Base-by-base conservation (phyloP, 306 rosid genomes). In the Potentilla sterilis region DNA sequence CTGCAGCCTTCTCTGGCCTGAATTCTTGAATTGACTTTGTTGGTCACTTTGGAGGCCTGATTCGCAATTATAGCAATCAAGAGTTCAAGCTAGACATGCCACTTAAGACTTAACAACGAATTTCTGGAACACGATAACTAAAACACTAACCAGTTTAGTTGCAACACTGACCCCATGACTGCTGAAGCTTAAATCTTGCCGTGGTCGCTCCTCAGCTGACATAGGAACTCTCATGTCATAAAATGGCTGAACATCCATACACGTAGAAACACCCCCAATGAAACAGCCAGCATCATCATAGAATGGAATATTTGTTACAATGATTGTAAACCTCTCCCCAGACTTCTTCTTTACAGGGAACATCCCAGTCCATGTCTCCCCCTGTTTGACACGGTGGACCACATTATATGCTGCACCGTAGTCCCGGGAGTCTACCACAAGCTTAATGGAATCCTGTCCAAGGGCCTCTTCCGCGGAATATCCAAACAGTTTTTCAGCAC, bases 1-100 rank as follows among this genome's bases (percentile, higher is more conserved):
- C 28, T 28, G 28, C 1, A 0, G 84, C 81, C 87, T 66, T 92
- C 97, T 63, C 93, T 86, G 0, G 83, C 83, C 75, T 89, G 83
- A 70, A 95, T 88, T 75, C 78, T 89, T 15, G 91, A 92, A 86
- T 83, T 95, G 16, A 95, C 90, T 89, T 89, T 92, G 92, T 85
- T 90, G 84, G 96, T 86, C 84, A 95, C 86, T 83, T 88, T 95
- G n/a, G 91, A 85, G 68, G 99, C 99, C 99, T 95, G 89, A 85
- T 75, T 83, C 16, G 79, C 18, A 70, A 58, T 79, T 81, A 75
- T 48, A 74, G 84, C 70, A 65, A 82, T 89, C 28, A 28, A 28
- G 28, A 0, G 28, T 28, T 28, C 28, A 28, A 28, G 28, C 28
- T 28, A 28, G 28, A 28, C 86, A 90, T 69, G 72, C 80, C 62